phyloP scores from a whole-genome alignment of 2,329 filamentous ascomycete species.

The Mycocentrospora acerina region DNA sequence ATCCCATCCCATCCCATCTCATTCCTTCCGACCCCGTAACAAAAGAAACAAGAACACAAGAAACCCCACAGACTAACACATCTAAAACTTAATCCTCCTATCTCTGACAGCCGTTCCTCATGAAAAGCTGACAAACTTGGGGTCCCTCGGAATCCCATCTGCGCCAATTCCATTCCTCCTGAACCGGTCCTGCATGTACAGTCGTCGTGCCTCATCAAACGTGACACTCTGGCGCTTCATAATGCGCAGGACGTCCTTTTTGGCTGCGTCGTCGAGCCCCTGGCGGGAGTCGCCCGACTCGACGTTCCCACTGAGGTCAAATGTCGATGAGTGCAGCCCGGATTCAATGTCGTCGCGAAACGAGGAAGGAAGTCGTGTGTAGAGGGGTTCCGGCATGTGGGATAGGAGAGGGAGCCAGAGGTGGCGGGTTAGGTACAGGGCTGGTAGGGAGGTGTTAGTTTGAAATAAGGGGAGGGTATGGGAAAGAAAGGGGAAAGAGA shows the following conservation, averaged over 20 bases:
- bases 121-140: conserved; percentile 94
- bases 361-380: conserved; percentile 72
- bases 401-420: conserved; percentile 74
- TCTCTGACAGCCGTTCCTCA: conserved; percentile 11
- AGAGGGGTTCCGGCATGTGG: conserved; percentile 59
- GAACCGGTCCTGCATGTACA: conserved; percentile 85
- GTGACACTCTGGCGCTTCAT: conserved; percentile 83
- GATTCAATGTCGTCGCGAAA: conserved; percentile 87
- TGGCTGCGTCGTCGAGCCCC: conserved; percentile 78
- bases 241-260: conserved; percentile 80
- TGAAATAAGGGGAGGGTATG: not conserved
- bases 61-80: no score
- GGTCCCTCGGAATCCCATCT: conserved; percentile 85
- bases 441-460: conserved; percentile 43
- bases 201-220: conserved; percentile 87
- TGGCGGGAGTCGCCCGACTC: conserved; percentile 74
- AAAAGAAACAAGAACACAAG: not conserved
- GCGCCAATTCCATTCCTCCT: conserved; percentile 83
- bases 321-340: conserved; percentile 78
- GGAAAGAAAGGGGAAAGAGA: conserved; percentile 10
- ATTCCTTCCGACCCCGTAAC: not conserved
- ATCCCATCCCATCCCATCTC: not conserved
- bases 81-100: no score
- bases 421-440: conserved; percentile 76
- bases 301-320: conserved; percentile 81